Evolutionary conservation across 768 basidiomycete genomes (phyloP), one percentile per base, ranked within the genome.

Genomic region (Xerocomellus dryophilus): DNA sequence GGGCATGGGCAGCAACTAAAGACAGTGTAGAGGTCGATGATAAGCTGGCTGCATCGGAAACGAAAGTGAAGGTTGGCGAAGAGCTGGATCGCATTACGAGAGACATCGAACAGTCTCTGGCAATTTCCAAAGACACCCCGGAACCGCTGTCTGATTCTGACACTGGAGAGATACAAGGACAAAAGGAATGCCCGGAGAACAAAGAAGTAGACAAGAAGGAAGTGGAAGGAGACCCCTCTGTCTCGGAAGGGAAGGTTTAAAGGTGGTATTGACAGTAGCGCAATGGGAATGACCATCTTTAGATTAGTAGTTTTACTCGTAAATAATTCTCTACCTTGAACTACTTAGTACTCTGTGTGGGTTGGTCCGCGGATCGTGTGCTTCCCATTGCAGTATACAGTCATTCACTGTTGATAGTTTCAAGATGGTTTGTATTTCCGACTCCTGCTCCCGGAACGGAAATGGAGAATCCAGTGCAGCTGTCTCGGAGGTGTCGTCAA

Each of bases 1-100:
- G 63, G 18, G 66, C 77, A 15, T 88, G 86, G 87, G 74, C 69
- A 17, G 75, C 72, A 59, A 86, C 86, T 15, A 70, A 47, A 23
- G 59, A 63, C n/a, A 63, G 58, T 38, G 51, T 71, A 1, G 71
- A 70, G 27, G 43, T 20, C 2, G 58, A 59, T 17, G 52, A 47
- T 14, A 43, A 49, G 20, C 15, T 11, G n/a, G 47, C 39, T 41
- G 42, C n/a, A 38, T 35, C 52, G n/a, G 57, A 56, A 29, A 38
- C 39, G 20, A 56, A 40, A 20, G 50, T 17, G 31, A 55, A 54
- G 39, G 50, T 43, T 32, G 53, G 17, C 46, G 65, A 65, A 15
- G 69, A 67, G 47, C 17, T 72, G 49, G 71, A 69, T 7, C 54
- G 49, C 27, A 61, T 70, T 23, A 65, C 61, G 27, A 64, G 51